Percentiles rank a stretch among this genome's conserved stretches.
phyloP scores from a whole-genome alignment of 2,329 filamentous ascomycete genomes.

The Alternaria postmessia region DNA sequence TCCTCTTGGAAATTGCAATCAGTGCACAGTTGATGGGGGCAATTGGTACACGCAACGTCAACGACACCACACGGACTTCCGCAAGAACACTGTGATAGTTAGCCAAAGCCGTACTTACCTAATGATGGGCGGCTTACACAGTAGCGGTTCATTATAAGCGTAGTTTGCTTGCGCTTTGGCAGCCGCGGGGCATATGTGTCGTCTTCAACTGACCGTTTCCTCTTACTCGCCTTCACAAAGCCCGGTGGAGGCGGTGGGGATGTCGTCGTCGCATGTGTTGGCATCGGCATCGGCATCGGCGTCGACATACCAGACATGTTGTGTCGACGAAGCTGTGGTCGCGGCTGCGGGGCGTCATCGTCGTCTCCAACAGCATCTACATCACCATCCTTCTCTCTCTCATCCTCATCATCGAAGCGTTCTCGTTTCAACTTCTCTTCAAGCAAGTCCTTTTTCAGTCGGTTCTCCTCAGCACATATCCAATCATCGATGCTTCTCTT shows the following conservation, averaged over 20 bases:
- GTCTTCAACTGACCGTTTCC: slow-evolving; percentile 1
- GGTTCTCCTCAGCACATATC: slow-evolving; percentile 55
- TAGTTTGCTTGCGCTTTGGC: slow-evolving; percentile 2
- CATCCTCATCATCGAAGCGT: slow-evolving; percentile 28
- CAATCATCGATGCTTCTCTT: slow-evolving; percentile 64
- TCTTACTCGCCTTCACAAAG: background rate
- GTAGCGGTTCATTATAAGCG: background rate
- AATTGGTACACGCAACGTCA: slow-evolving; percentile 13
- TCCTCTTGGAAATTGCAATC: slow-evolving; percentile 3
- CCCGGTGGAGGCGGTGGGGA: background rate
- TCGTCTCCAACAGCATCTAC: slow-evolving; percentile 14
- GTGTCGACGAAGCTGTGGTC: background rate
- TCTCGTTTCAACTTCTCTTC: slow-evolving; percentile 31
- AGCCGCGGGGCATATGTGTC: background rate
- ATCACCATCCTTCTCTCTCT: slow-evolving; percentile 11
- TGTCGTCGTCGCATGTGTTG: background rate
- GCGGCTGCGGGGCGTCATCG: background rate
- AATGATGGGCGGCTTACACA: slow-evolving; percentile 14
- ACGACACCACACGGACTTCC: background rate
- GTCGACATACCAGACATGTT: background rate
- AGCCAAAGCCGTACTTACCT: background rate
- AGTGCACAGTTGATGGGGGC: slow-evolving; percentile 13
- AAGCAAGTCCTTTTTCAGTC: slow-evolving; percentile 41
- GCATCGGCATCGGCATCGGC: background rate
- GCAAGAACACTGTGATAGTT: slow-evolving; percentile 15